phyloP scores from a whole-genome alignment of 2,329 filamentous ascomycete genomes.

The Pleochaeta shiraiana region DNA sequence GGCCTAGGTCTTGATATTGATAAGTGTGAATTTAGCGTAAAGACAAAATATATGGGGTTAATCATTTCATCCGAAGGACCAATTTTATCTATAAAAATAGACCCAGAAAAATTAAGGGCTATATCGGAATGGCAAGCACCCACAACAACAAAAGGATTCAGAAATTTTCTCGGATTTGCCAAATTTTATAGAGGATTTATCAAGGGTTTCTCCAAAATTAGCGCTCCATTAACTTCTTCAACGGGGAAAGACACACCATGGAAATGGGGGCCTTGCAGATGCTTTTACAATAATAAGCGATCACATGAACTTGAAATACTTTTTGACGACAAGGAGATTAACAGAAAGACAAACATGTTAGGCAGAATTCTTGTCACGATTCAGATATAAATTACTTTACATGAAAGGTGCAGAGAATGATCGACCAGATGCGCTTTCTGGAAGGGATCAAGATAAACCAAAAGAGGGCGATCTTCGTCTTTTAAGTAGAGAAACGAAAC shows the following conservation, averaged over 20 bases:
- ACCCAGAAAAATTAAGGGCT: background rate
- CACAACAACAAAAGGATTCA: background rate
- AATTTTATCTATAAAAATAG: background rate
- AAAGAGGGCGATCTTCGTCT: too few species aligned
- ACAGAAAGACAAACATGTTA: background rate
- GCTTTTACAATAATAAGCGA: background rate
- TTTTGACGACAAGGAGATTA: background rate
- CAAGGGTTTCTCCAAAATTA: background rate
- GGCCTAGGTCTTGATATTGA: background rate
- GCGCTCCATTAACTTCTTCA: background rate
- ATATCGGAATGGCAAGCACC: background rate
- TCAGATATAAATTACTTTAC: background rate
- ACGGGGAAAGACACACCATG: background rate
- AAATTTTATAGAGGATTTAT: background rate
- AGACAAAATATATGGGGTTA: background rate
- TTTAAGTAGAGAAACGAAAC: too few species aligned
- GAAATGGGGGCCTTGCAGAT: background rate
- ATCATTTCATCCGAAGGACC: background rate
- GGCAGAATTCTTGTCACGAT: background rate
- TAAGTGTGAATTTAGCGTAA: background rate
- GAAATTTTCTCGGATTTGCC: too few species aligned
- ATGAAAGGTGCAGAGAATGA: background rate
- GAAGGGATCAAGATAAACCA: too few species aligned
- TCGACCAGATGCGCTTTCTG: too few species aligned
- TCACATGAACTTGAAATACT: background rate